These are phyloP conservation scores for Knoxdaviesia proteae DNA, from an alignment of 2,329 filamentous ascomycete species.

Conservation along the genomic window DNA sequence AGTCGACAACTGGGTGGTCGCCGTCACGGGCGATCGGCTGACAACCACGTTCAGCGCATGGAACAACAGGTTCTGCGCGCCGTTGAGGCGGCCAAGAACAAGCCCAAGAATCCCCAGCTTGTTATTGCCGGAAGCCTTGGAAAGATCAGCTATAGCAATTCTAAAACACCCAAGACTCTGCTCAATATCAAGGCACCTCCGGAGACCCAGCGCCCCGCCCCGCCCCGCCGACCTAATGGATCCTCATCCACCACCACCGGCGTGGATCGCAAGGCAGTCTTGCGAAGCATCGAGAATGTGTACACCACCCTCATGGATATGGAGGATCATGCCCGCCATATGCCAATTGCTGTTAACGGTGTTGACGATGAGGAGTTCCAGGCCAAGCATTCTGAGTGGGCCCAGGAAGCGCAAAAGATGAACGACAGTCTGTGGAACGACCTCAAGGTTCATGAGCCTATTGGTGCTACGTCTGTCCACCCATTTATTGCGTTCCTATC, in stretches of 20 bases:
- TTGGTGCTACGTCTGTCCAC: slow-evolving; percentile 55
- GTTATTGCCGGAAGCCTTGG: slow-evolving; percentile 91
- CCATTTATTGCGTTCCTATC: slow-evolving; percentile 94
- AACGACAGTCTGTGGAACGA: slow-evolving; percentile 68
- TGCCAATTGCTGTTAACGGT: slow-evolving; percentile 32
- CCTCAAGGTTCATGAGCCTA: slow-evolving; percentile 83
- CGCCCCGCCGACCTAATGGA: no score
- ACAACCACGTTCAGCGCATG: slow-evolving; percentile 98
- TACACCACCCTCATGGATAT: slow-evolving; percentile 80
- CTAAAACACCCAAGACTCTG: slow-evolving; percentile 86
- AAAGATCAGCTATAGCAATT: slow-evolving; percentile 98
- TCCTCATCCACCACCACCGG: slow-evolving; percentile 15
- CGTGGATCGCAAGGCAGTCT: slow-evolving; percentile 60
- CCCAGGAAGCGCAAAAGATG: slow-evolving; percentile 45
- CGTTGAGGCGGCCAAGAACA: slow-evolving; percentile 90
- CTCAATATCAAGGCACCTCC: slow-evolving; percentile 48
- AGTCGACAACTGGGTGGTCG: slow-evolving; percentile 56
- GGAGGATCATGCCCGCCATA: slow-evolving; percentile 74
- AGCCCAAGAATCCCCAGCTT: slow-evolving; percentile 92
- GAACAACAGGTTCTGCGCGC: slow-evolving; percentile 96
- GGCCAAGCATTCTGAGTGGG: slow-evolving; percentile 62
- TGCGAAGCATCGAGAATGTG: slow-evolving; percentile 73
- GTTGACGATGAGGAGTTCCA: slow-evolving; percentile 46
- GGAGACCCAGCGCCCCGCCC: no score
- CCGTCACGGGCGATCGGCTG: slow-evolving; percentile 60